These are phyloP conservation scores for Dendrocalamus sinicus DNA, from an alignment of 176 grass and related monocot genomes.

Conservation along the genomic window DNA sequence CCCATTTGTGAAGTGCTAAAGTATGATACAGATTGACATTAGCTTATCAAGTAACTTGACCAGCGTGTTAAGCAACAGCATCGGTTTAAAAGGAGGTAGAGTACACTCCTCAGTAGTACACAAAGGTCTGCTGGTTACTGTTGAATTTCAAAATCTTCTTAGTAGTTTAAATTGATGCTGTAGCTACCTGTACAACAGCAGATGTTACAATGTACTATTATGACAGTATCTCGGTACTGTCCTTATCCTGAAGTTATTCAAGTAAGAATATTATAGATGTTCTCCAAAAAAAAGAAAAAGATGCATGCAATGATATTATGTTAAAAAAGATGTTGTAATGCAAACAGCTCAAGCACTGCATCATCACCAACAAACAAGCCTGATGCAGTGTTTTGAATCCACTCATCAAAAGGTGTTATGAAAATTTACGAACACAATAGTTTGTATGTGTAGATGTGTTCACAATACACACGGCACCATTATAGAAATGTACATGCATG, in stretches of 20 bases:
- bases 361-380: background rate
- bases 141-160: constrained; percentile 21
- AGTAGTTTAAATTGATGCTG: constrained; percentile 7
- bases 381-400: constrained; percentile 13
- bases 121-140: background rate
- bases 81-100: background rate
- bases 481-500: constrained; percentile 21
- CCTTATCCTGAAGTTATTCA: constrained; percentile 17
- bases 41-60: constrained; percentile 27
- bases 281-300: background rate
- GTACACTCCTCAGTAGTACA: background rate
- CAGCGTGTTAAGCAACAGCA: background rate
- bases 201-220: constrained; percentile 8
- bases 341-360: constrained; percentile 2
- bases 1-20: background rate
- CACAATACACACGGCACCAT: background rate
- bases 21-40: background rate
- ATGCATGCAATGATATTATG: constrained; percentile 12
- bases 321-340: background rate
- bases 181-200: constrained; percentile 1
- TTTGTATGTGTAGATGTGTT: constrained; percentile 22
- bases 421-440: constrained; percentile 1
- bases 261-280: background rate
- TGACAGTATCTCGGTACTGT: background rate
- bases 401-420: background rate